These are phyloP conservation scores for Paspalum vaginatum DNA, from an alignment of 176 grass and related monocot genomes.

Conservation along the genomic window DNA sequence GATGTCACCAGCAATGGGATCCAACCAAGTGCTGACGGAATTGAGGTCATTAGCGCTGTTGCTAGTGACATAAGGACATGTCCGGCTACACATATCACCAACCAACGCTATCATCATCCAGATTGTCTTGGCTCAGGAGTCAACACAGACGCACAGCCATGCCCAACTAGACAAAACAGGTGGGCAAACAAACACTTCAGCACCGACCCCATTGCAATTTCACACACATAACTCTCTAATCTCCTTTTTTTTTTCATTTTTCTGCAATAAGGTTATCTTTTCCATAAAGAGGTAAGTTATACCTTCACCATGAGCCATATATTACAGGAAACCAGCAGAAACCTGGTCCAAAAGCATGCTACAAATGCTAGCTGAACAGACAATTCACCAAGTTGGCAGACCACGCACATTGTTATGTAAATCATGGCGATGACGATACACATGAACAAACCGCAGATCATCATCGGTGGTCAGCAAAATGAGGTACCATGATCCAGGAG, in stretches of 20 bases:
- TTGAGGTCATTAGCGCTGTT: background rate
- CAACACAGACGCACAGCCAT: conserved; percentile 1
- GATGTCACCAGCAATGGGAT: background rate
- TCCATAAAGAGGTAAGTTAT: conserved; percentile 35
- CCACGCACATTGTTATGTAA: conserved; percentile 27
- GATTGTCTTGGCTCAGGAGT: background rate
- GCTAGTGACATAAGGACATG: conserved; percentile 29
- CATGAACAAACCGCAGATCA: conserved; percentile 35
- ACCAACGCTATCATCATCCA: conserved; percentile 31
- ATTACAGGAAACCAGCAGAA: conserved; percentile 54
- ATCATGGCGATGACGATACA: conserved; percentile 10
- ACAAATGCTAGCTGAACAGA: conserved; percentile 35
- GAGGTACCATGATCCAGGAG: conserved; percentile 46
- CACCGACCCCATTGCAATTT: background rate
- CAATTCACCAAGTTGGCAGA: conserved; percentile 23
- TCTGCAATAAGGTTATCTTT: conserved; percentile 3
- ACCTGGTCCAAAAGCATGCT: conserved; percentile 48
- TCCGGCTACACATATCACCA: conserved; percentile 14
- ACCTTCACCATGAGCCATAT: conserved; percentile 53
- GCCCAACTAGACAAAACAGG: conserved; percentile 14
- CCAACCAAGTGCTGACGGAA: background rate
- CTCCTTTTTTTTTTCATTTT: conserved; percentile 17
- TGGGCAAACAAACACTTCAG: background rate
- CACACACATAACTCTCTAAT: conserved; percentile 32
- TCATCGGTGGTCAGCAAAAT: conserved; percentile 39